Evolutionary conservation across 371 early-diverging fungal species (phyloP).

Genomic region (Lichtheimia ramosa): DNA sequence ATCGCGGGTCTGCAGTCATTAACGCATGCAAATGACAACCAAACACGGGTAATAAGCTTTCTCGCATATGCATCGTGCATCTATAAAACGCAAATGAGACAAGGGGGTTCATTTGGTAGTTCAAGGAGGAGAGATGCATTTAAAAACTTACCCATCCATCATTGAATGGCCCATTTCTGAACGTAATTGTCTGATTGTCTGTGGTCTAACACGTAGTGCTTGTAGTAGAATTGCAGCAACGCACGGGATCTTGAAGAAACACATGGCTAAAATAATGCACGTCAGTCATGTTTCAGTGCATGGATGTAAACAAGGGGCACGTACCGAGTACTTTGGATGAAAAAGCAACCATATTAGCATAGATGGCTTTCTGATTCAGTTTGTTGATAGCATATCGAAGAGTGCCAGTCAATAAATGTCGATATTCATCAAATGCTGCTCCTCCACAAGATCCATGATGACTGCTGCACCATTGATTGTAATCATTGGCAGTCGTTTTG

Average conservation of each 20-base stretch:
- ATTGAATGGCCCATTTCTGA: conserved; percentile 26
- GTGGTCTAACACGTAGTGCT: conserved; percentile 36
- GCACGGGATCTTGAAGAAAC: conserved; percentile 59
- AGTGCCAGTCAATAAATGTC: conserved; percentile 15
- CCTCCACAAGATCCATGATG: background rate
- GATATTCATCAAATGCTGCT: conserved; percentile 15
- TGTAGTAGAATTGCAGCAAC: conserved; percentile 46
- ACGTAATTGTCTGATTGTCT: conserved; percentile 35
- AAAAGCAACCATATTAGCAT: conserved; percentile 53
- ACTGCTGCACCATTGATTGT: no score
- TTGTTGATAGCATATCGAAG: conserved; percentile 43
- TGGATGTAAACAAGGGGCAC: background rate
- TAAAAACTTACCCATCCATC: no score
- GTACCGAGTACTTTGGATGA: conserved; percentile 50
- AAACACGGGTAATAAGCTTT: conserved; percentile 8
- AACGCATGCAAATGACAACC: conserved; percentile 18
- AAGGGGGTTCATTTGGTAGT: background rate
- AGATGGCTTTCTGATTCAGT: conserved; percentile 48
- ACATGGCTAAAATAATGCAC: conserved; percentile 32
- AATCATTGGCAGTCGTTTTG: no score
- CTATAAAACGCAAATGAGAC: background rate
- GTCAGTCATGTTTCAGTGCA: no score
- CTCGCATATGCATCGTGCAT: background rate
- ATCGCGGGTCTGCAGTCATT: conserved; percentile 10
- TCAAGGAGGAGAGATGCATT: no score